Percentiles rank a stretch among this genome's conserved stretches.
Conservation (phyloP, 1,139 yeast species). For the Zygoascus hellenicus region DNA sequence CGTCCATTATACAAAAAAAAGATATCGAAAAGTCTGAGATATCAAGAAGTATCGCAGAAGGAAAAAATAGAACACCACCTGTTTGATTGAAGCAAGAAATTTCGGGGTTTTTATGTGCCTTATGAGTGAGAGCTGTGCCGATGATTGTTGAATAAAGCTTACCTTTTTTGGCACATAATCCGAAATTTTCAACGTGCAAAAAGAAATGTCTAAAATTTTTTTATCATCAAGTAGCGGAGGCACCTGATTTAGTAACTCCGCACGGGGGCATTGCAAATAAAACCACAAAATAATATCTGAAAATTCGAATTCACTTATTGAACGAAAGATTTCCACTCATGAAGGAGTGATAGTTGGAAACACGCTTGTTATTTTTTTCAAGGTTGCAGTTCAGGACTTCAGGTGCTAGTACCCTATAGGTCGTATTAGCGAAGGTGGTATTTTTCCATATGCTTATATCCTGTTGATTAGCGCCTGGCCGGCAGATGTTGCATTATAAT, state of each 20-base stretch:
- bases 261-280: neutral
- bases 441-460: too few species aligned
- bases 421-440: too few species aligned
- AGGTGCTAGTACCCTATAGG: too few species aligned
- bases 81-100: neutral
- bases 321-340: too few species aligned
- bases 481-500: too few species aligned
- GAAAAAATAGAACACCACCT: neutral
- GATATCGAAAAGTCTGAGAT: neutral
- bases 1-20: neutral
- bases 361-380: too few species aligned
- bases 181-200: neutral
- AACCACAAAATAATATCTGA: too few species aligned
- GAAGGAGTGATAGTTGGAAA: too few species aligned
- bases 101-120: neutral
- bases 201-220: neutral
- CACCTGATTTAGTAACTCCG: neutral
- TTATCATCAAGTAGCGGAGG: neutral
- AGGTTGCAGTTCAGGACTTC: too few species aligned
- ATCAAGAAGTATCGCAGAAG: neutral
- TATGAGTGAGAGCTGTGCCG: neutral
- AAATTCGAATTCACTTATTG: too few species aligned
- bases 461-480: too few species aligned
- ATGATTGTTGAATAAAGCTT: neutral
- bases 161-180: neutral